Evolutionary conservation across 257 asterid species (phyloP).

Genomic region (Nicotiana obtusifolia): DNA sequence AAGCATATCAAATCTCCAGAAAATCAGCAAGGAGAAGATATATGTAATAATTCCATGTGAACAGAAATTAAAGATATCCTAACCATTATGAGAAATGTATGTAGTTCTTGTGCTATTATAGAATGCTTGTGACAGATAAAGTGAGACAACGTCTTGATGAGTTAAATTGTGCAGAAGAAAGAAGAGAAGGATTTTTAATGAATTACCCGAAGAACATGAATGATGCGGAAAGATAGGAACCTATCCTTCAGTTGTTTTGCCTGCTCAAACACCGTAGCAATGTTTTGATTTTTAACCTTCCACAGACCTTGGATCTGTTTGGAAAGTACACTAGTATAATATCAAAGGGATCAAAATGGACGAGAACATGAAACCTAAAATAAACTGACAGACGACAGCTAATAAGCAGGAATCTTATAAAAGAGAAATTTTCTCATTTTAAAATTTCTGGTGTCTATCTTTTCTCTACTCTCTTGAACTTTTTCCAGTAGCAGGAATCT

Average conservation of each 20-base stretch:
- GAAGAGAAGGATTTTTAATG: background rate
- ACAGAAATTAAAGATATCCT: background rate
- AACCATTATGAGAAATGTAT: background rate
- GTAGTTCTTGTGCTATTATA: background rate
- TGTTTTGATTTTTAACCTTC: conserved; percentile 84
- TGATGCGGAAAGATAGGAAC: conserved; percentile 62
- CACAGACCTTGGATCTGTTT: conserved; percentile 78
- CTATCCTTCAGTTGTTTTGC: conserved; percentile 74
- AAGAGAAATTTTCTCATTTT: too few relatives aligned
- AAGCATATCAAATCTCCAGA: background rate
- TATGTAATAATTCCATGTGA: background rate
- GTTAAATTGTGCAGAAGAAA: background rate
- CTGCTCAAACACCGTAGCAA: conserved; percentile 54
- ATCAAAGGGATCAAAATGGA: background rate
- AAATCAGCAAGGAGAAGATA: background rate
- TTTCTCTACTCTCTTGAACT: background rate
- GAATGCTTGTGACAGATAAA: background rate
- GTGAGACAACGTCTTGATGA: background rate
- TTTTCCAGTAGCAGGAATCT: background rate
- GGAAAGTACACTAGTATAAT: background rate
- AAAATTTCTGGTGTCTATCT: too few relatives aligned
- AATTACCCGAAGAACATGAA: conserved; percentile 71
- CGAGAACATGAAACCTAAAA: background rate
- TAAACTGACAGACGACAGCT: background rate
- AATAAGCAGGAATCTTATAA: background rate